Evolutionary conservation across 2,329 filamentous ascomycete species (phyloP), one percentile per base, ranked within the genome.

Genomic region (Phialophora verrucosa): DNA sequence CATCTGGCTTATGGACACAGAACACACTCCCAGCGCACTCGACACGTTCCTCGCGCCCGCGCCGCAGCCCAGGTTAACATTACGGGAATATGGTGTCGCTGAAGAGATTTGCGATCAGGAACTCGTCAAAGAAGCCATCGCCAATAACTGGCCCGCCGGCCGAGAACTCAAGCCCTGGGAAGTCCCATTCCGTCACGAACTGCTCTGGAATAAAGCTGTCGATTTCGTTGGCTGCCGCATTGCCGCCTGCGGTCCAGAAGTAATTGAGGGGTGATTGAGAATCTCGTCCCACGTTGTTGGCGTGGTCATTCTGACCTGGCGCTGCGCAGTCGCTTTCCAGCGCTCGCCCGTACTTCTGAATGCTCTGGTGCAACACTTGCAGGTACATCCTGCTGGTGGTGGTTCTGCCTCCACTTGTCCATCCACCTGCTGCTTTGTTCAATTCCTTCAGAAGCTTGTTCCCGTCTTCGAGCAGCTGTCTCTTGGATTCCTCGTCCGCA

Each of bases 101-200:
- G 11, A 56, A 56, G 7, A 38, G 49, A 25, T 66, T 50, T n/a
- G 65, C 69, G 55, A 77, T 63, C 17, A 77, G 74, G 62, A 83
- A 79, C 64, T 83, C 79, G 3, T 80, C 78, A 65, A 84, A 83
- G 65, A 82, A 75, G 66, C 82, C 79, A 62, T 83, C 81, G 78
- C 81, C 83, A 5, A 78, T 78, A 11, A 79, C 76, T 0, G 82
- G 81, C 50, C 82, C 78, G 12, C 20, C 11, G 23, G 25, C 27
- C 71, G 83, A 83, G 70, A 82, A 81, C 50, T 86, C 84, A 42
- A 86, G 71, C 0, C 83, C 84, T 0, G 84, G 84, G 67, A 86
- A 86, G 66, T 85, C 83, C 84, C 83, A 86, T 65, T 86, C 84
- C n/a, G 84, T 82, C 0, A 85, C 79, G 67, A 86, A 86, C 64